Percentiles rank a stretch among this genome's conserved stretches.
phyloP scores from a whole-genome alignment of 352 stramenopile genomes.

The Globisporangium okanoganense region DNA sequence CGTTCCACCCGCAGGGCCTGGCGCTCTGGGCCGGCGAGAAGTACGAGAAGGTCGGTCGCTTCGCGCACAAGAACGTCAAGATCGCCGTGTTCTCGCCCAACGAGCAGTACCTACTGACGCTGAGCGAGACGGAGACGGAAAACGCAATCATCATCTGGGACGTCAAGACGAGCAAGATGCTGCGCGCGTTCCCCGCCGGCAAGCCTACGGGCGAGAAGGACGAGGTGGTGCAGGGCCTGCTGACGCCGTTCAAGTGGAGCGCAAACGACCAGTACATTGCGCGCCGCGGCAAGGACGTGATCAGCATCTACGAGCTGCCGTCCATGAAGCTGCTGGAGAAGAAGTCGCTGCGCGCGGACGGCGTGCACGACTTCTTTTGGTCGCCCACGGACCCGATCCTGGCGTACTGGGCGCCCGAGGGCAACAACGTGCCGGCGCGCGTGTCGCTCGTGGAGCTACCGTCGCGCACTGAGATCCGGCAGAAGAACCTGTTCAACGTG shows the following conservation, averaged over 20 bases:
- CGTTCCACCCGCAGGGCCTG: conserved; percentile 96
- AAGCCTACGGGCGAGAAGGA: conserved; percentile 66
- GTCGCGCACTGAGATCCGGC: conserved; percentile 91
- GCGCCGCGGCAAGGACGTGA: conserved; percentile 91
- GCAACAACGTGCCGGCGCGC: conserved; percentile 92
- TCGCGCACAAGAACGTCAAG: conserved; percentile 95
- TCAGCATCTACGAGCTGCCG: conserved; percentile 94
- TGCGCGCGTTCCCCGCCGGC: conserved; percentile 80
- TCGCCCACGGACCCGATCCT: conserved; percentile 93
- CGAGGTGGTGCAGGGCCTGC: conserved; percentile 76
- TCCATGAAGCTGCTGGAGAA: conserved; percentile 98
- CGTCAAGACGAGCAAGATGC: conserved; percentile 86
- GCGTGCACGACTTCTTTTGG: conserved; percentile 98
- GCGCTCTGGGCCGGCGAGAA: conserved; percentile 96
- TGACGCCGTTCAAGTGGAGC: conserved; percentile 94
- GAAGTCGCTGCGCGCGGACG: conserved; percentile 94
- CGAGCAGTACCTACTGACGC: conserved; percentile 97
- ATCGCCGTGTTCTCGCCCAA: conserved; percentile 93
- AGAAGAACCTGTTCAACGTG: conserved; percentile 99
- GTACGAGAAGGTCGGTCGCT: conserved; percentile 97
- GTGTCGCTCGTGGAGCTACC: conserved; percentile 97
- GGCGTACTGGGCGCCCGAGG: conserved; percentile 97
- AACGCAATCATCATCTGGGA: conserved; percentile 97
- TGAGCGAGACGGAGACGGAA: conserved; percentile 92
- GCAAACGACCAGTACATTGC: conserved; percentile 95